phyloP scores from a whole-genome alignment of 2,329 filamentous ascomycete species.

The Escovopsis weberi region DNA sequence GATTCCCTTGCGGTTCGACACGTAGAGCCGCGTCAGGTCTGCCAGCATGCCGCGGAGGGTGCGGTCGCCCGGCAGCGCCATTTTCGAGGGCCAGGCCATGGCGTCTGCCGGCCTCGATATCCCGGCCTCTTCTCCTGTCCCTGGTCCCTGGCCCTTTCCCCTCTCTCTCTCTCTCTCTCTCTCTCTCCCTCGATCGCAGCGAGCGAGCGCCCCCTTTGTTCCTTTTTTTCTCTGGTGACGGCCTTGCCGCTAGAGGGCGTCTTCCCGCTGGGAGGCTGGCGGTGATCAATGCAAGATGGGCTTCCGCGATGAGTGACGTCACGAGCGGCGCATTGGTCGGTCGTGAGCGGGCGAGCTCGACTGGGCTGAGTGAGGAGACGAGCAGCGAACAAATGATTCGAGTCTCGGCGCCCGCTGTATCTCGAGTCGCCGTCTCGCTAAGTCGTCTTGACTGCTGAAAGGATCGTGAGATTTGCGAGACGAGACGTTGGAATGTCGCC shows the following conservation, averaged over 20 bases:
- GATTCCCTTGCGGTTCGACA: conserved; percentile 66
- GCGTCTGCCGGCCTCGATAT: background rate
- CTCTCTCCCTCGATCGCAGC: too few relatives aligned
- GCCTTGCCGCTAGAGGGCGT: background rate
- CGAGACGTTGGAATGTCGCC: too few relatives aligned
- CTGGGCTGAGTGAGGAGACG: background rate
- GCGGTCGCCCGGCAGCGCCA: conserved; percentile 44
- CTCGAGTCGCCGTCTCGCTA: background rate
- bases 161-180: too few relatives aligned
- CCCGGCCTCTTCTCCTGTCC: background rate
- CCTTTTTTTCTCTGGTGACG: background rate
- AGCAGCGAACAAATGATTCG: background rate
- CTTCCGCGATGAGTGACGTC: background rate
- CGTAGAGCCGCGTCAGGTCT: conserved; percentile 57
- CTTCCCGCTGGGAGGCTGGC: background rate
- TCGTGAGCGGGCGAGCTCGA: background rate
- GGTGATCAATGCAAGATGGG: background rate
- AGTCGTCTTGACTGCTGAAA: background rate
- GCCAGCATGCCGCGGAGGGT: conserved; percentile 51
- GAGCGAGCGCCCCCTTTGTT: background rate
- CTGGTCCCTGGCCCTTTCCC: too few relatives aligned
- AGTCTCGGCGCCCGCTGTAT: too few relatives aligned
- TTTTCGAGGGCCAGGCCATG: conserved; percentile 68
- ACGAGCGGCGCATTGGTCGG: background rate
- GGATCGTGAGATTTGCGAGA: background rate